phyloP scores from a whole-genome alignment of 75 land plant species.

The Gnetum montanum region DNA sequence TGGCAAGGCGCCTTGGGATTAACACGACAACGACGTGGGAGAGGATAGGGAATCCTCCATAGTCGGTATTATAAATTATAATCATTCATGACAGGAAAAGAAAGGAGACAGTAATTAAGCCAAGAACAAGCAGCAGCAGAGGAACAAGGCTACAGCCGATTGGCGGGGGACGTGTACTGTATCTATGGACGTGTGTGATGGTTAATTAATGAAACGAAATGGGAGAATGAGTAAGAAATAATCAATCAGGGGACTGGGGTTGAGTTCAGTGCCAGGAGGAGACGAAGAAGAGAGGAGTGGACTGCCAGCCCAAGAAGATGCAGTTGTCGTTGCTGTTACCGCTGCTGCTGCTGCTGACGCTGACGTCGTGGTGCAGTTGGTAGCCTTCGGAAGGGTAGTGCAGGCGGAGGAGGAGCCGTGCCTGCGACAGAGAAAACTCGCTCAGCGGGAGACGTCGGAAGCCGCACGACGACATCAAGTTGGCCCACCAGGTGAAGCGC shows the following conservation, averaged over 20 bases:
- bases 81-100: no score
- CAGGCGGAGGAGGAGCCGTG: conserved; percentile 61
- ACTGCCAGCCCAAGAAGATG: conserved; percentile 27
- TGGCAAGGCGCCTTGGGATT: no score
- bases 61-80: no score
- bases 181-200: no score
- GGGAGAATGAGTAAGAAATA: neutral
- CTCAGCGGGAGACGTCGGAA: conserved; percentile 49
- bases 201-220: neutral
- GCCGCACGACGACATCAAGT: conserved; percentile 35
- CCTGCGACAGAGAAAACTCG: conserved; percentile 60
- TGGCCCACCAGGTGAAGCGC: conserved; percentile 49
- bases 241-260: neutral
- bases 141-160: no score
- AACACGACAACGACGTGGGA: no score
- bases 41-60: no score
- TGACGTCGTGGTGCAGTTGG: conserved; percentile 29
- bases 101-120: no score
- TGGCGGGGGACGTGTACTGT: no score
- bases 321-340: conserved; percentile 35
- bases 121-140: no score
- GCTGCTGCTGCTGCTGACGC: conserved; percentile 32
- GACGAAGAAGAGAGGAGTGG: conserved; percentile 53
- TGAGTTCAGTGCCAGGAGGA: conserved; percentile 62
- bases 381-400: conserved; percentile 88